phyloP scores from a whole-genome alignment of 805 yeast genomes.

The Wickerhamiella azymoides region DNA sequence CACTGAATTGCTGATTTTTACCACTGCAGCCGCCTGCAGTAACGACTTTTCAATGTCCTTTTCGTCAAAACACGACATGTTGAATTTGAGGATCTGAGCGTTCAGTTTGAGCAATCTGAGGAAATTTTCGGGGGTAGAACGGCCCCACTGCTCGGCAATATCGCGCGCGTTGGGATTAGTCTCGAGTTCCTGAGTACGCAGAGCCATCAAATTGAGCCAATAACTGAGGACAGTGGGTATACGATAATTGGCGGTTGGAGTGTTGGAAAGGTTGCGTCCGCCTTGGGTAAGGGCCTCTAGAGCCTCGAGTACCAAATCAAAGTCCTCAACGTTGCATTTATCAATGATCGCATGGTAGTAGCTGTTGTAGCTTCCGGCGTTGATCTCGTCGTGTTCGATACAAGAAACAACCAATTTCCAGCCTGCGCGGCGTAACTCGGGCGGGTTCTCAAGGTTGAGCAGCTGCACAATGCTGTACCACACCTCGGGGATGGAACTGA shows the following conservation, averaged over 20 bases:
- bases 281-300: slow-evolving; percentile 35
- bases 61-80: slow-evolving; percentile 33
- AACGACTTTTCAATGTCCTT: slow-evolving; percentile 27
- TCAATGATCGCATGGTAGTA: slow-evolving; percentile 52
- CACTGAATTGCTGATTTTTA: slow-evolving; percentile 29
- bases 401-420: slow-evolving; percentile 43
- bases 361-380: slow-evolving; percentile 35
- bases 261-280: slow-evolving; percentile 27
- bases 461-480: slow-evolving; percentile 58
- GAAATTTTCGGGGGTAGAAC: slow-evolving; percentile 20
- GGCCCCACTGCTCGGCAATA: slow-evolving; percentile 21
- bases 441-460: slow-evolving; percentile 28
- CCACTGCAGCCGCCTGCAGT: slow-evolving; percentile 26
- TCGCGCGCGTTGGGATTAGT: slow-evolving; percentile 19
- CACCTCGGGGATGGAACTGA: slow-evolving; percentile 51
- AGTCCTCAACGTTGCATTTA: slow-evolving; percentile 35
- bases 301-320: slow-evolving; percentile 36
- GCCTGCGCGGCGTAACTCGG: slow-evolving; percentile 34
- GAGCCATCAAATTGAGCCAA: slow-evolving; percentile 27
- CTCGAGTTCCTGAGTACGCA: slow-evolving; percentile 22
- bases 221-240: slow-evolving; percentile 27
- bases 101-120: slow-evolving; percentile 28
- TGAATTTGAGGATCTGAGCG: slow-evolving; percentile 35
- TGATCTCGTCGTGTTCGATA: slow-evolving; percentile 37
- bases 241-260: slow-evolving; percentile 27